These are phyloP conservation scores for Kluyveromyces siamensis DNA, from an alignment of 805 yeast species.

Conservation along the genomic window DNA sequence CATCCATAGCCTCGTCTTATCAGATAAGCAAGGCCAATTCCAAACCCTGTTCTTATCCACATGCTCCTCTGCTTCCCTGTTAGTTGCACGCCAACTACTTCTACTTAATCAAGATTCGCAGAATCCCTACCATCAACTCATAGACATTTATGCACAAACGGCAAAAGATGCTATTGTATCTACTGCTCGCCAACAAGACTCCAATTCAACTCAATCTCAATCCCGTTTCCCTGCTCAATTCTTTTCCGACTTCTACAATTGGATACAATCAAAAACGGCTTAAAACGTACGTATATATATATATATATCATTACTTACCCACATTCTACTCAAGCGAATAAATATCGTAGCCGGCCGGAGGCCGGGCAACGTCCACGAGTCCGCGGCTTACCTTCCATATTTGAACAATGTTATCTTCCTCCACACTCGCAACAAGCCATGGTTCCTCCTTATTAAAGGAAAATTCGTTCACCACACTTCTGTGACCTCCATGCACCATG, in stretches of 20 bases:
- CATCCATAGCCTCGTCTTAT: slow-evolving; percentile 36
- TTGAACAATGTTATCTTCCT: slow-evolving; percentile 38
- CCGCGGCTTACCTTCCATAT: slow-evolving; percentile 36
- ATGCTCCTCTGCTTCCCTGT: slow-evolving; percentile 42
- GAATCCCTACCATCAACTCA: slow-evolving; percentile 32
- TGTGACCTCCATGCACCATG: slow-evolving; percentile 92
- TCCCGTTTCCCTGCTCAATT: slow-evolving; percentile 25
- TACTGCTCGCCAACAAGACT: neutral
- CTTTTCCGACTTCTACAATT: slow-evolving; percentile 73
- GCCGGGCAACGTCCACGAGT: slow-evolving; percentile 17
- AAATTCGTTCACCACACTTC: slow-evolving; percentile 65
- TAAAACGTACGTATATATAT: neutral
- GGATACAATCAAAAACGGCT: slow-evolving; percentile 33
- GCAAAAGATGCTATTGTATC: slow-evolving; percentile 30
- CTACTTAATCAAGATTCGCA: neutral
- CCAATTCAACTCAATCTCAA: neutral
- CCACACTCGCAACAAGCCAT: slow-evolving; percentile 62
- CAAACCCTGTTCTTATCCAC: slow-evolving; percentile 43
- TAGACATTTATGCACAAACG: slow-evolving; percentile 47
- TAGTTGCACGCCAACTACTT: slow-evolving; percentile 30
- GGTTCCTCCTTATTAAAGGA: slow-evolving; percentile 58
- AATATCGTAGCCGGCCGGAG: slow-evolving; percentile 4
- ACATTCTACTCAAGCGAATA: slow-evolving; percentile 11
- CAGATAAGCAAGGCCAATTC: slow-evolving; percentile 29
- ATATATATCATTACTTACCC: neutral